Base-by-base conservation (phyloP, 2,329 filamentous ascomycete genomes). In the Helminthosporium solani region DNA sequence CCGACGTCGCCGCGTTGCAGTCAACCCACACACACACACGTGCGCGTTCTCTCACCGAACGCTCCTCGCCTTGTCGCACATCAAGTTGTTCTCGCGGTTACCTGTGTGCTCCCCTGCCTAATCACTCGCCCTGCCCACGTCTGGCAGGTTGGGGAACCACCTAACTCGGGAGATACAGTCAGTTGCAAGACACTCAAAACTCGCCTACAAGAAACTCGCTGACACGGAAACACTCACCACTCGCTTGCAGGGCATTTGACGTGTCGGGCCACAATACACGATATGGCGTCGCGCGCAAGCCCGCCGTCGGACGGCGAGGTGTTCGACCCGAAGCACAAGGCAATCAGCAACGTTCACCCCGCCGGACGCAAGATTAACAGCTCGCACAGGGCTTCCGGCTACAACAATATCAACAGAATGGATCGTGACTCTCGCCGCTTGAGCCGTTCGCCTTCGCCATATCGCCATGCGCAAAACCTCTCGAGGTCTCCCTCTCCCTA, bases 181-280 rank as follows among this genome's bases (percentile, higher is more conserved):
- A 68, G 66, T 68, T 60, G 61, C 55, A 64, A 62, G 61, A 59
- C 57, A 61, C 56, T 64, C 52, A 55, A 50, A 48, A 51, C 48
- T 40, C 50, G 42, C 42, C 52, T 53, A 46, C 34, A 60, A 66
- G 57, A 63, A 61, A 54, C 54, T 58, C 47, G 55, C 64, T 68
- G 62, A 67, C 63, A 50, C 58, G 49, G 52, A 51, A 52, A 54
- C 33, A 37, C 40, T 30, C 42, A 53, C 28, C 41, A 39, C 49
- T 44, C 47, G 43, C 21, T 33, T 50, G 35, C 40, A 58, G 49
- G 40, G 48, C 43, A 42, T 33, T 47, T 34, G 28, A 34, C 50
- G 35, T 28, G 33, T 37, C 20, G 44, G 34, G 36, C 50, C 46
- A 49, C 47, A 52, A 21, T 42, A 62, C 46, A 49, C 47, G 51